These are phyloP conservation scores for Plantago elongata DNA, from an alignment of 257 asterid genomes.

Conservation along the genomic window DNA sequence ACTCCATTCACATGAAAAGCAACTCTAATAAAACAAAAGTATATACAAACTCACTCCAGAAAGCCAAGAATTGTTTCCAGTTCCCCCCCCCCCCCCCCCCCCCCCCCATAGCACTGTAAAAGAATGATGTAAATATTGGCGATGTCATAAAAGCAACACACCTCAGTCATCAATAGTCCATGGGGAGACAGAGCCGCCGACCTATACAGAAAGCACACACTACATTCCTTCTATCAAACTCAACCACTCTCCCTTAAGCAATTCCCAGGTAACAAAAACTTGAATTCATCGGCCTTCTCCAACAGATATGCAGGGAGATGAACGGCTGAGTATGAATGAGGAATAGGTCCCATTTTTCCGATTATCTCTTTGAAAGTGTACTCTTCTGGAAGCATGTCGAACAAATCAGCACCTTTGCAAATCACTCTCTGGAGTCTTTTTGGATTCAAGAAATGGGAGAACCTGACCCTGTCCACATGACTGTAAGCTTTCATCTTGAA, in stretches of 20 bases:
- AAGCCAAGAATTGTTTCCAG: slow-evolving; percentile 33
- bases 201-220: slow-evolving; percentile 29
- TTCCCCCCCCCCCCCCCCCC: slow-evolving; percentile 20
- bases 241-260: slow-evolving; percentile 71
- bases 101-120: slow-evolving; percentile 25
- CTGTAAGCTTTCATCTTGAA: slow-evolving; percentile 90
- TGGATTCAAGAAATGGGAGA: slow-evolving; percentile 60
- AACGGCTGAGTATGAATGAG: slow-evolving; percentile 74
- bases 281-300: slow-evolving; percentile 60
- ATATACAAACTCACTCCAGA: slow-evolving; percentile 50
- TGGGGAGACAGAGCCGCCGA: slow-evolving; percentile 35
- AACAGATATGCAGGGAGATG: slow-evolving; percentile 78
- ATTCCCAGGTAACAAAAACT: slow-evolving; percentile 72
- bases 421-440: slow-evolving; percentile 70
- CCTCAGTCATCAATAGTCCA: slow-evolving; percentile 27
- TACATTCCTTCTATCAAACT: slow-evolving; percentile 9
- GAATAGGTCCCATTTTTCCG: slow-evolving; percentile 80
- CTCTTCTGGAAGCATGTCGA: slow-evolving; percentile 90
- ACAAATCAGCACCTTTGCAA: slow-evolving; percentile 71
- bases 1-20: slow-evolving; percentile 26
- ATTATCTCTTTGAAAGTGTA: slow-evolving; percentile 71
- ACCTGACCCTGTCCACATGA: slow-evolving; percentile 70
- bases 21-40: slow-evolving; percentile 26
- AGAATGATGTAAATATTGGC: slow-evolving; percentile 38
- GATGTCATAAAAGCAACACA: slow-evolving; percentile 37